phyloP scores from a whole-genome alignment of 345 rosid genomes.

The Hibiscus mutabilis region DNA sequence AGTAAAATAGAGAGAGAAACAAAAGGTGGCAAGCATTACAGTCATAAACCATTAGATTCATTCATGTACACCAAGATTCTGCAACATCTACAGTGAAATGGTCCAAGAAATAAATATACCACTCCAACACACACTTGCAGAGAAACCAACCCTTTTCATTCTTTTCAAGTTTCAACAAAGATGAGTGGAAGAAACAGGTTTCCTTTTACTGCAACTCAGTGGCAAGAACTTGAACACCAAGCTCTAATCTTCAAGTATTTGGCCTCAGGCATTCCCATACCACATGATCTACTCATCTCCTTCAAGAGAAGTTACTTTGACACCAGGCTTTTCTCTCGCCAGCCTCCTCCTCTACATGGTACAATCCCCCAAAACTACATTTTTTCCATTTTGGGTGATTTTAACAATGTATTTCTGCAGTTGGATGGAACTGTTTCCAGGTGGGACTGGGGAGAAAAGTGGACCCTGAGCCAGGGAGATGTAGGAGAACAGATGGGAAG shows the following conservation, averaged over 20 bases:
- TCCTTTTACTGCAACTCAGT: slow-evolving; percentile 47
- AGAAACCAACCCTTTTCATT: not conserved
- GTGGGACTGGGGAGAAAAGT: slow-evolving; percentile 47
- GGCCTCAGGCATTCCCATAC: slow-evolving; percentile 60
- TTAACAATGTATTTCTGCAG: slow-evolving; percentile 17
- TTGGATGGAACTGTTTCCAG: slow-evolving; percentile 15
- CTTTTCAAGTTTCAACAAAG: not conserved
- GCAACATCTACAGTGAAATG: too few relatives aligned
- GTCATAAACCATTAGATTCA: too few relatives aligned
- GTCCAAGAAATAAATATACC: not conserved
- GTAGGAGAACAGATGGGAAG: slow-evolving; percentile 84
- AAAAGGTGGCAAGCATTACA: too few relatives aligned
- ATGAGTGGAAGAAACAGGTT: slow-evolving; percentile 15
- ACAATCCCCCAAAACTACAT: slow-evolving; percentile 1
- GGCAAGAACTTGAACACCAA: slow-evolving; percentile 92
- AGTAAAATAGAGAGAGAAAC: too few relatives aligned
- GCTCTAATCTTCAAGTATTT: slow-evolving; percentile 78
- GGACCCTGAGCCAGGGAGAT: slow-evolving; percentile 84
- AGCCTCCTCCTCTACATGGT: slow-evolving; percentile 18
- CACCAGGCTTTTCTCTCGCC: slow-evolving; percentile 31
- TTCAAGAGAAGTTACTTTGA: slow-evolving; percentile 35
- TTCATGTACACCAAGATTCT: too few relatives aligned
- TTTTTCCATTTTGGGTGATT: too few relatives aligned
- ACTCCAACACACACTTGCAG: not conserved
- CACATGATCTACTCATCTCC: slow-evolving; percentile 57